Conservation (phyloP, 495 filamentous ascomycete genomes). For the Penicillium salamii region DNA sequence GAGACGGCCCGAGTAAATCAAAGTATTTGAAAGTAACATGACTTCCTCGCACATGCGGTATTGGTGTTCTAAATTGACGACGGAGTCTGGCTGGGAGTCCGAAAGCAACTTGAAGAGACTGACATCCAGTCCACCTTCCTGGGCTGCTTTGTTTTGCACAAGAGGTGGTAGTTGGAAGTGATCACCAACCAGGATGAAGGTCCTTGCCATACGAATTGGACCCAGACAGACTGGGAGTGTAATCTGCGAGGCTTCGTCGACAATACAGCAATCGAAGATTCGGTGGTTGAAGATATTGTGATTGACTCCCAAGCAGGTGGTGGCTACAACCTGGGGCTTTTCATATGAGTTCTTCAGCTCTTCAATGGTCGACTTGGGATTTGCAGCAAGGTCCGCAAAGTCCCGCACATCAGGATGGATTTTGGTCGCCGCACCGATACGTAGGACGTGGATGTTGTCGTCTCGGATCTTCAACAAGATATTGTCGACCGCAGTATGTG, state of each 20-base stretch:
- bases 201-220: constrained; percentile 89
- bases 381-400: constrained; percentile 74
- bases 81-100: constrained; percentile 78
- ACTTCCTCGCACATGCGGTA: constrained; percentile 98
- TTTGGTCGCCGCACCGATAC: constrained; percentile 78
- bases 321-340: constrained; percentile 82
- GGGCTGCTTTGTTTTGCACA: constrained; percentile 86
- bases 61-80: constrained; percentile 89
- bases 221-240: constrained; percentile 91
- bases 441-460: constrained; percentile 75
- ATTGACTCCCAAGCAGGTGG: constrained; percentile 88
- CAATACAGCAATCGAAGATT: constrained; percentile 95
- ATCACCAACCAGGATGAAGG: constrained; percentile 92
- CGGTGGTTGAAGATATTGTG: constrained; percentile 85
- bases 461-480: constrained; percentile 86
- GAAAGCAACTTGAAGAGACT: constrained; percentile 92
- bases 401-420: constrained; percentile 80
- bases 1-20: constrained; percentile 86
- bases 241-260: constrained; percentile 97
- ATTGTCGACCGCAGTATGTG: constrained; percentile 96
- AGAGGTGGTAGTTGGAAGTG: constrained; percentile 94
- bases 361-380: constrained; percentile 69
- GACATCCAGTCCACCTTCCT: constrained; percentile 81
- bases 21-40: constrained; percentile 87
- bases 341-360: constrained; percentile 81